These are phyloP conservation scores for Verticillium albo-atrum DNA, from an alignment of 2,329 filamentous ascomycete genomes.

Conservation along the genomic window DNA sequence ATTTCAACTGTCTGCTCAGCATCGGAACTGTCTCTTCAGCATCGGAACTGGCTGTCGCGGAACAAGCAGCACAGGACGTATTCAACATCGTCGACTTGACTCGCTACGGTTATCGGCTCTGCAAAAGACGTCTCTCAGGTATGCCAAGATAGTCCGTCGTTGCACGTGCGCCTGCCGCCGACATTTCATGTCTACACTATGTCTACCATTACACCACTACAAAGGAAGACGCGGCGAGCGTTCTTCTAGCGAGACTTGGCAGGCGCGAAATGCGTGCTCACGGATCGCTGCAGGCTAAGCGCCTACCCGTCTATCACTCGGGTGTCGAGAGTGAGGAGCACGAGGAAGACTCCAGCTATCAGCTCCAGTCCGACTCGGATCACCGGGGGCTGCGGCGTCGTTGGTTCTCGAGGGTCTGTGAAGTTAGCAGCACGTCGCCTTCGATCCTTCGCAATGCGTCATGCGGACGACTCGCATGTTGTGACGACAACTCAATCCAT, in stretches of 20 bases:
- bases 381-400: too few relatives aligned
- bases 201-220: neutral
- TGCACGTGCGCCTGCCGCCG: neutral
- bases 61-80: too few relatives aligned
- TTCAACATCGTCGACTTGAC: too few relatives aligned
- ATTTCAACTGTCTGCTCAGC: neutral
- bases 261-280: neutral
- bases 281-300: neutral
- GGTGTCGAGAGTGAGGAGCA: neutral
- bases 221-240: neutral
- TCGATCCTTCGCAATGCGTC: neutral
- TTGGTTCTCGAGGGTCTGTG: too few relatives aligned
- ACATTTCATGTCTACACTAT: neutral
- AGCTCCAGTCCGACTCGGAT: too few relatives aligned
- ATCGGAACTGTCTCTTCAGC: neutral
- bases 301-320: neutral
- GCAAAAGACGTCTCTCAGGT: neutral
- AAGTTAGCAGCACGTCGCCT: too few relatives aligned
- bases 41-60: too few relatives aligned
- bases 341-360: neutral
- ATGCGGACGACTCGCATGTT: neutral
- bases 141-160: neutral
- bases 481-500: neutral
- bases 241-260: neutral
- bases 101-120: neutral